These are phyloP conservation scores for Fusarium agapanthi DNA, from an alignment of 2,329 filamentous ascomycete species.

Conservation along the genomic window DNA sequence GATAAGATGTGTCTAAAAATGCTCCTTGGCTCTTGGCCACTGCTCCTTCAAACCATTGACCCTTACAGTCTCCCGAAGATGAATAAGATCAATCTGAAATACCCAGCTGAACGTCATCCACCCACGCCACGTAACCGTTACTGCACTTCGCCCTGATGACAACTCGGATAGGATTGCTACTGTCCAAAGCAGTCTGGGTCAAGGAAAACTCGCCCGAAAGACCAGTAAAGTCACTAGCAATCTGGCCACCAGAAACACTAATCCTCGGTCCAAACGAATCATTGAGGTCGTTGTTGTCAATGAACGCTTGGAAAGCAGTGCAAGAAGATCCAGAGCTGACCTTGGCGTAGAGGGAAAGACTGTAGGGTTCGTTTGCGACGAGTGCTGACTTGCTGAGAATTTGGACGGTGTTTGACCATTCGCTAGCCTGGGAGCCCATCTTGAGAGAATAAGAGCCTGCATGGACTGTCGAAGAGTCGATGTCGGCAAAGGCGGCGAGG, in stretches of 20 bases:
- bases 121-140: not conserved
- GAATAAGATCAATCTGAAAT: not conserved
- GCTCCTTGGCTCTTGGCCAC: not conserved
- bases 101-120: not conserved
- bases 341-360: not conserved
- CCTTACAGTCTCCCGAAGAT: fast-evolving
- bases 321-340: not conserved
- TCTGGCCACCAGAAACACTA: not conserved
- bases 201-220: not conserved
- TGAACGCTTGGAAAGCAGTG: not conserved
- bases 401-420: not conserved
- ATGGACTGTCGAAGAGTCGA: too few species aligned
- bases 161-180: not conserved
- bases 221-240: not conserved
- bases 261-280: not conserved
- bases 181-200: not conserved
- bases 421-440: not conserved
- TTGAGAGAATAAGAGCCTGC: not conserved
- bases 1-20: not conserved
- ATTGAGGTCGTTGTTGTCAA: not conserved
- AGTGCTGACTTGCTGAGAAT: not conserved
- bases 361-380: not conserved
- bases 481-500: not conserved
- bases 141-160: not conserved
- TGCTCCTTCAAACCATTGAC: not conserved